Base-by-base conservation (phyloP, 257 asterid species). In the Rauvolfia tetraphylla region DNA sequence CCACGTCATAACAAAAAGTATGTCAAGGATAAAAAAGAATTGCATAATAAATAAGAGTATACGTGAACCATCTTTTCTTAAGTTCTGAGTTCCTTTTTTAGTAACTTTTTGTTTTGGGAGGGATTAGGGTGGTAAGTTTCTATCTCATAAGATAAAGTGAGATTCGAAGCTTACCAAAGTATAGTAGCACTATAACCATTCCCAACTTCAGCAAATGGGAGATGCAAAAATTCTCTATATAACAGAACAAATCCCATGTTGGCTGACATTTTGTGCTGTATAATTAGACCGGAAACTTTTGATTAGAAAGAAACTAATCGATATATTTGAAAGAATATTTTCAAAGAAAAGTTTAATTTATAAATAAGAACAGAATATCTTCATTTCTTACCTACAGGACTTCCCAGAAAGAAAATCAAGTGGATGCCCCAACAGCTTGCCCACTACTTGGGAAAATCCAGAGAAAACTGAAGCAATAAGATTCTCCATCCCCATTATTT, bases 341-440 rank as follows among this genome's bases (percentile, higher is more conserved):
- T 39, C 25, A 71, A 42, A 72, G 7, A 15, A 1, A 46, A 58
- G 17, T 11, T n/a, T 2, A 3, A 54, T 14, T 18, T 27, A 38
- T 12, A 53, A 46, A 46, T 14, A 42, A 46, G 25, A 34, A 22
- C 8, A 22, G 20, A 41, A 36, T 10, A 70, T 33, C 3, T 4
- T 20, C 18, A 23, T 20, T 34, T 33, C 44, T 83, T 86, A 90
- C 92, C 82, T 81, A 86, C 96, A 92, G 38, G 89, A 79, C 80
- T 86, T 88, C 49, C 96, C 96, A 34, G 96, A 79, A 14, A 92
- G 88, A 77, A 90, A 90, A 71, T 90, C 95, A 41, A 92, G 90
- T 75, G 97, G 96, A 74, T 90, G 97, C 13, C 97, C 96, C 13
- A 92, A 75, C 63, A 84, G 36, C 18, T 80, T 87, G 38, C 89